phyloP scores from a whole-genome alignment of 2,329 filamentous ascomycete genomes.

The Thelonectria olida region DNA sequence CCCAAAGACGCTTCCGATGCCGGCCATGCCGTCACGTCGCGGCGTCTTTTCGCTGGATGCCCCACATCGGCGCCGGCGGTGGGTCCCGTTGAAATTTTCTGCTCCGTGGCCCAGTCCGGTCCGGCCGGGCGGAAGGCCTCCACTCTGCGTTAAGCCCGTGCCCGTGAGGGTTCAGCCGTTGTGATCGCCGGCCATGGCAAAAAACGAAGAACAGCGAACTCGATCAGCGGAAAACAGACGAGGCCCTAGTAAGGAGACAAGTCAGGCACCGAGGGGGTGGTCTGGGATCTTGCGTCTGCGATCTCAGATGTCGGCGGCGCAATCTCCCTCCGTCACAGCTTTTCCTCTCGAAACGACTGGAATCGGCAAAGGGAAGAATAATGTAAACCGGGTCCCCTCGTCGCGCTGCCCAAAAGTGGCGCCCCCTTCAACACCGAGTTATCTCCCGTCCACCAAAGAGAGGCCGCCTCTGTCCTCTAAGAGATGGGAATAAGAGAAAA shows the following conservation, averaged over 20 bases:
- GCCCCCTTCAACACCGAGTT: slow-evolving; percentile 33
- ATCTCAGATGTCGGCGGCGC: slow-evolving; percentile 19
- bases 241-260: not conserved
- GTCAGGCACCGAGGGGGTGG: slow-evolving; percentile 4
- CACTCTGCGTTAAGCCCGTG: not conserved
- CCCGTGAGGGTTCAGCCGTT: not conserved
- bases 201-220: not conserved
- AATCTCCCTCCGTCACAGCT: slow-evolving; percentile 10
- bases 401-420: slow-evolving; percentile 19
- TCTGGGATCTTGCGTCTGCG: slow-evolving; percentile 16
- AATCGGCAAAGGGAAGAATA: slow-evolving; percentile 17
- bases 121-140: not conserved
- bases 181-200: not conserved
- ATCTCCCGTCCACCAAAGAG: slow-evolving; percentile 28
- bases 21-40: slow-evolving; percentile 22
- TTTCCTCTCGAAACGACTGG: not conserved
- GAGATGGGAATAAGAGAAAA: no score
- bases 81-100: slow-evolving; percentile 6
- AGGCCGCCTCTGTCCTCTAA: no score
- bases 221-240: not conserved
- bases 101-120: slow-evolving; percentile 16
- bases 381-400: slow-evolving; percentile 11
- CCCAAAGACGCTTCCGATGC: slow-evolving; percentile 33
- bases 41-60: not conserved
- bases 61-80: slow-evolving; percentile 36